phyloP scores from a whole-genome alignment of 306 rosid species.

The Vigna trinervia region DNA sequence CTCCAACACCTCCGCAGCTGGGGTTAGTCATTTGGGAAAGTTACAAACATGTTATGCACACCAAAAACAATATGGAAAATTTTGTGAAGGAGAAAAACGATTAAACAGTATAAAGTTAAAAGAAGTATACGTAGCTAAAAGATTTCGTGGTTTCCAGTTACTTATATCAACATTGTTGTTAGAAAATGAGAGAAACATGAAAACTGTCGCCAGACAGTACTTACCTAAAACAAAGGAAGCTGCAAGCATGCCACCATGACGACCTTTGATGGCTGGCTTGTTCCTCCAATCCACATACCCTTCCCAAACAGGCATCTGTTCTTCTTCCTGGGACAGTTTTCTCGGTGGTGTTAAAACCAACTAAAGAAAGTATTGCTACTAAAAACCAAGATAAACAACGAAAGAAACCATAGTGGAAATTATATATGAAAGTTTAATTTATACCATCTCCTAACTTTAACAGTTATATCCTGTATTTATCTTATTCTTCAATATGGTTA shows the following conservation, averaged over 20 bases:
- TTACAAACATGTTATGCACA: constrained; percentile 17
- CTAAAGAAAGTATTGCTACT: background rate
- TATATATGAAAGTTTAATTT: constrained; percentile 7
- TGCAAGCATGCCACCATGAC: constrained; percentile 80
- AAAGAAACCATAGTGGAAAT: background rate
- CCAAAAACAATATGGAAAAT: background rate
- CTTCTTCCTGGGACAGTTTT: constrained; percentile 59
- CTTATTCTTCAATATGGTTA: constrained; percentile 26
- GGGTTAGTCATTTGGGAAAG: constrained; percentile 21
- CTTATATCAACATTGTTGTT: background rate
- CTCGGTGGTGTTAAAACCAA: constrained; percentile 28
- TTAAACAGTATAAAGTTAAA: background rate
- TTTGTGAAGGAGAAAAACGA: background rate
- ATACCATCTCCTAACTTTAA: constrained; percentile 50
- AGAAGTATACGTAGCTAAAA: background rate
- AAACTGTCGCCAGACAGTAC: constrained; percentile 28
- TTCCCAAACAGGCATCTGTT: constrained; percentile 57
- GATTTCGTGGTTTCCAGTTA: constrained; percentile 3
- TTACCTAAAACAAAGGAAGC: constrained; percentile 79
- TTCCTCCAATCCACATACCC: constrained; percentile 86
- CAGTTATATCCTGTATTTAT: background rate
- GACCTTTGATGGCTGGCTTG: constrained; percentile 69
- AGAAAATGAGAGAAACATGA: constrained; percentile 29
- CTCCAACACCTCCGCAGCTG: constrained; percentile 82
- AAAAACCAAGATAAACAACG: constrained; percentile 8